Percentiles rank a stretch among this genome's conserved stretches.
These are phyloP conservation scores for Penicillium decumbens DNA, from an alignment of 2,329 filamentous ascomycete species.

Conservation along the genomic window DNA sequence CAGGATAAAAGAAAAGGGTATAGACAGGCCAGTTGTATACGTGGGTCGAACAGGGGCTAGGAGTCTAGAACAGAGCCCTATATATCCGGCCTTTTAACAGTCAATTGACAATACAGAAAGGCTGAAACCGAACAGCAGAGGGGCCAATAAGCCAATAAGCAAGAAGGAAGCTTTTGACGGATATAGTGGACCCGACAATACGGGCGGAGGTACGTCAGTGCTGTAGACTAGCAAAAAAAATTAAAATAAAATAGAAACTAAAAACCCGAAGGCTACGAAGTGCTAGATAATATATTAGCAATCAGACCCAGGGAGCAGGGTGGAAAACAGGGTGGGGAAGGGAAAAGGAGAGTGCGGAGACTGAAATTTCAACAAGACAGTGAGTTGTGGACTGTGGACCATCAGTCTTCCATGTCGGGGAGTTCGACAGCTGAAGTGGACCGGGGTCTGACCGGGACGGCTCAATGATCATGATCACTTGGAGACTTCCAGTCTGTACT, in stretches of 20 bases:
- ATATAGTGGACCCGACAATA: background rate
- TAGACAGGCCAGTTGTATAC: background rate
- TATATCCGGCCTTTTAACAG: background rate
- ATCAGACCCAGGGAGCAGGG: slow-evolving; percentile 1
- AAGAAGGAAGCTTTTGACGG: background rate
- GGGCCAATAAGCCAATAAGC: background rate
- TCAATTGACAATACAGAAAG: background rate
- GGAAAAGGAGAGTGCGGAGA: background rate
- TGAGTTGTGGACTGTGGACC: background rate
- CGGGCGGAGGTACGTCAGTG: background rate
- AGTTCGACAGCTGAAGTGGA: slow-evolving; percentile 7
- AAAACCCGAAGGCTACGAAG: background rate
- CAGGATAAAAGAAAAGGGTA: background rate
- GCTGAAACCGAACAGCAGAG: background rate
- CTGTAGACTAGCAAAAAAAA: background rate
- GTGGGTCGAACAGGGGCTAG: background rate
- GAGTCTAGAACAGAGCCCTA: background rate
- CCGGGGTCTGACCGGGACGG: slow-evolving; percentile 2
- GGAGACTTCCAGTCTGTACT: background rate
- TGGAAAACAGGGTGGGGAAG: background rate
- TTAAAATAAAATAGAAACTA: no score
- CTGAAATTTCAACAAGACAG: background rate
- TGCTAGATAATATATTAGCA: slow-evolving; percentile 4
- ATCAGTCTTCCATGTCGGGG: background rate
- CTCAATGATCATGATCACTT: background rate